phyloP scores from a whole-genome alignment of 345 rosid genomes.

The Diplotaxis tenuifolia region DNA sequence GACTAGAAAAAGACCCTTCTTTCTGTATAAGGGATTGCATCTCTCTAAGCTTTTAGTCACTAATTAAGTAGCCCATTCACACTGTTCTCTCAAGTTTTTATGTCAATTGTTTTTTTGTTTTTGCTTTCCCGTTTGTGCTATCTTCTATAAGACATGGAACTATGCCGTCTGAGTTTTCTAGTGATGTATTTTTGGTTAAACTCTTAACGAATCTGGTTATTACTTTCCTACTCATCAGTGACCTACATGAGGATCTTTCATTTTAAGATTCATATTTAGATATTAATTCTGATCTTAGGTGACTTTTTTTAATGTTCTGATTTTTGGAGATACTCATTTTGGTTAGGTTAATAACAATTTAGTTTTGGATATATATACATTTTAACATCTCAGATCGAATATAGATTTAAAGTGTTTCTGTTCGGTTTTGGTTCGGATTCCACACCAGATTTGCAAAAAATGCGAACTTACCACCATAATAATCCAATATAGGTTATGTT shows the following conservation, averaged over 20 bases:
- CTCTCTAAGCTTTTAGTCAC: neutral
- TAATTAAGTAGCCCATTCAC: constrained; percentile 6
- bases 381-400: too few relatives aligned
- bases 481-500: neutral
- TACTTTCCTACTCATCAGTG: neutral
- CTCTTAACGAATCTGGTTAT: neutral
- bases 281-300: too few relatives aligned
- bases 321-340: too few relatives aligned
- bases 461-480: too few relatives aligned
- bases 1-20: neutral
- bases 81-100: neutral
- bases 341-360: too few relatives aligned
- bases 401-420: too few relatives aligned
- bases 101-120: constrained; percentile 5
- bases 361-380: too few relatives aligned
- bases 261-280: too few relatives aligned
- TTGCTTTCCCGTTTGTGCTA: constrained; percentile 19
- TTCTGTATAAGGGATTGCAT: neutral
- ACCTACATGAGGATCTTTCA: neutral
- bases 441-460: too few relatives aligned
- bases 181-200: neutral
- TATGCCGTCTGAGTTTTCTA: constrained; percentile 8
- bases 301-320: too few relatives aligned
- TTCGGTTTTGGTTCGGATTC: too few relatives aligned
- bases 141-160: neutral